Evolutionary conservation across 495 filamentous ascomycete genomes (phyloP).

Genomic region (Terfezia claveryi): DNA sequence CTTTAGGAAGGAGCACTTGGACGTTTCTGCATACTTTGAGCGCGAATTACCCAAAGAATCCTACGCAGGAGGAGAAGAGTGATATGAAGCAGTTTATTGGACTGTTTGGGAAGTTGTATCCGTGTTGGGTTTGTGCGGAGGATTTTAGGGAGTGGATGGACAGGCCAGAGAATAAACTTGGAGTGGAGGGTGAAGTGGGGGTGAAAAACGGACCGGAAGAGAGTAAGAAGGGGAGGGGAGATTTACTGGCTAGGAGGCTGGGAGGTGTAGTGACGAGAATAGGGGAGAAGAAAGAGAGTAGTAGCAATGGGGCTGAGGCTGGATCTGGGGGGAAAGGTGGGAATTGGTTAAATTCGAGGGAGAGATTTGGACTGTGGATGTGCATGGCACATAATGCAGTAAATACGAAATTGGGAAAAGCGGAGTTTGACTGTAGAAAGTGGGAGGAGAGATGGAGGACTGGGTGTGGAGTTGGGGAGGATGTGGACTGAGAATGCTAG

Average conservation of each 20-base stretch:
- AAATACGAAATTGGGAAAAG: constrained; percentile 81
- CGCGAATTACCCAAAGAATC: constrained; percentile 54
- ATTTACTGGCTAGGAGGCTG: constrained; percentile 69
- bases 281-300: constrained; percentile 42
- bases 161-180: constrained; percentile 45
- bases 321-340: constrained; percentile 90
- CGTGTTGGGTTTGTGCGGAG: constrained; percentile 84
- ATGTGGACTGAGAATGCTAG: not conserved
- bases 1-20: constrained; percentile 70
- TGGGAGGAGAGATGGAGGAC: constrained; percentile 92
- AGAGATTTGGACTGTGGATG: constrained; percentile 80
- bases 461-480: constrained; percentile 67
- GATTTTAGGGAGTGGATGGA: constrained; percentile 73
- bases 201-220: constrained; percentile 85
- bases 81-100: constrained; percentile 60
- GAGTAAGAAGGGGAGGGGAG: constrained; percentile 84
- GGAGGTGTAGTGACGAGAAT: constrained; percentile 55
- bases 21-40: constrained; percentile 81
- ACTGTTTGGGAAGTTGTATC: constrained; percentile 66
- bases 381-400: constrained; percentile 97
- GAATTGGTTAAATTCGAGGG: constrained; percentile 45
- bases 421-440: constrained; percentile 66
- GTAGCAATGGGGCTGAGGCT: constrained; percentile 74
- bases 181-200: constrained; percentile 50
- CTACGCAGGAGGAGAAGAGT: constrained; percentile 40